phyloP scores from a whole-genome alignment of 2,329 filamentous ascomycete species.

The Ophiosphaerella korrae region DNA sequence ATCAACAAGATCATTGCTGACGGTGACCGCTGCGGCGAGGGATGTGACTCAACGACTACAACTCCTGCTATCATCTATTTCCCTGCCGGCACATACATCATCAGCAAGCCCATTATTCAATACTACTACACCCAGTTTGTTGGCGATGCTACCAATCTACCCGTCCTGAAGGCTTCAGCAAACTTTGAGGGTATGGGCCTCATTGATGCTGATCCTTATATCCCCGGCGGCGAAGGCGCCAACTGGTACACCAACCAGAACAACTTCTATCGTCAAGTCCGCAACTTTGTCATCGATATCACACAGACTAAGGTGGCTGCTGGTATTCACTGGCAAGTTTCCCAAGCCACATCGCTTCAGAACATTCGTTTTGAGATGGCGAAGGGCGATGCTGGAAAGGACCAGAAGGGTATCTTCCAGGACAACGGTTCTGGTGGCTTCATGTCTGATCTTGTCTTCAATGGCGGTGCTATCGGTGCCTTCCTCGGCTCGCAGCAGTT shows the following conservation, averaged over 20 bases:
- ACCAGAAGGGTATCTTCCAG: constrained; percentile 65
- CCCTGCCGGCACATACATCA: constrained; percentile 82
- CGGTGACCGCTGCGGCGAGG: constrained; percentile 78
- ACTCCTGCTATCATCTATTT: constrained; percentile 90
- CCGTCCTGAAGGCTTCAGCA: constrained; percentile 69
- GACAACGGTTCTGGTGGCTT: constrained; percentile 67
- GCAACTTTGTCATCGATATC: constrained; percentile 60
- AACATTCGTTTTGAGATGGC: constrained; percentile 66
- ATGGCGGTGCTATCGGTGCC: constrained; percentile 64
- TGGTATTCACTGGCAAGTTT: constrained; percentile 71
- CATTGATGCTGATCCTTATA: constrained; percentile 87
- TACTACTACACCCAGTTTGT: constrained; percentile 94
- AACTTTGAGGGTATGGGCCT: constrained; percentile 83
- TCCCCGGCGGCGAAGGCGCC: constrained; percentile 59
- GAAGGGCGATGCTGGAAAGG: constrained; percentile 49
- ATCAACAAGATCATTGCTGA: constrained; percentile 83
- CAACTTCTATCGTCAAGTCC: constrained; percentile 62
- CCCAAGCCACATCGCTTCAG: constrained; percentile 67
- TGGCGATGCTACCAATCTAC: constrained; percentile 74
- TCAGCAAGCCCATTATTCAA: constrained; percentile 78
- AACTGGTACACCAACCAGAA: constrained; percentile 61
- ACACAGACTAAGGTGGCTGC: constrained; percentile 44
- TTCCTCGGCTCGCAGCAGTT: constrained; percentile 70
- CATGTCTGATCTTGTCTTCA: constrained; percentile 64
- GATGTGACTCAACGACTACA: constrained; percentile 83